Evolutionary conservation across 345 rosid genomes (phyloP).

Genomic region (Raphanus raphanistrum): DNA sequence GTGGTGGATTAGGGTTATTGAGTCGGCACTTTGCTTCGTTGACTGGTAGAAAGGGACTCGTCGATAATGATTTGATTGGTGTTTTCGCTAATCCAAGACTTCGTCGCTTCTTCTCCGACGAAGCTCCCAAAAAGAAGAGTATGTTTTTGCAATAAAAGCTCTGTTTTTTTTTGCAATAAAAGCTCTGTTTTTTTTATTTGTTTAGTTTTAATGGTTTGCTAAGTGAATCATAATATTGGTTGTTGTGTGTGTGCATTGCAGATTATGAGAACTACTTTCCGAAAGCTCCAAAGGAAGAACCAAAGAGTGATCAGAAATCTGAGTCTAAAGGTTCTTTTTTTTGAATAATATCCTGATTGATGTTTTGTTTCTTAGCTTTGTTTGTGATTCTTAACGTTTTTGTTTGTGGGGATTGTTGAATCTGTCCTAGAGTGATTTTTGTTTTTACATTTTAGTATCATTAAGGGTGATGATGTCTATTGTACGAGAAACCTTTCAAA

Average conservation of each 20-base stretch:
- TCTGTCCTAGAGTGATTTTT: not conserved
- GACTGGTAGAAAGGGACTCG: slow-evolving; percentile 40
- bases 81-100: slow-evolving; percentile 65
- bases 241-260: not conserved
- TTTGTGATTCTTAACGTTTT: not conserved
- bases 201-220: not conserved
- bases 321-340: slow-evolving; percentile 38
- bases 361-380: not conserved
- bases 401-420: not conserved
- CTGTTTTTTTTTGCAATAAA: not conserved
- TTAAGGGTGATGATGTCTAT: not conserved
- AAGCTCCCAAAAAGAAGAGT: slow-evolving; percentile 71
- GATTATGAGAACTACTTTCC: slow-evolving; percentile 57
- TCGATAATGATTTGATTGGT: slow-evolving; percentile 46
- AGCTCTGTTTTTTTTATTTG: not conserved
- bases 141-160: not conserved
- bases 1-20: slow-evolving; percentile 51
- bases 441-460: not conserved
- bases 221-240: not conserved
- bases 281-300: slow-evolving; percentile 75
- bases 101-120: slow-evolving; percentile 61
- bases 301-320: slow-evolving; percentile 76
- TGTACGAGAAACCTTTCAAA: not conserved
- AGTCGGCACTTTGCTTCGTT: slow-evolving; percentile 58
- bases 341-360: not conserved